Evolutionary conservation across 2,329 filamentous ascomycete genomes (phyloP).

Genomic region (Thielaviopsis punctulata): DNA sequence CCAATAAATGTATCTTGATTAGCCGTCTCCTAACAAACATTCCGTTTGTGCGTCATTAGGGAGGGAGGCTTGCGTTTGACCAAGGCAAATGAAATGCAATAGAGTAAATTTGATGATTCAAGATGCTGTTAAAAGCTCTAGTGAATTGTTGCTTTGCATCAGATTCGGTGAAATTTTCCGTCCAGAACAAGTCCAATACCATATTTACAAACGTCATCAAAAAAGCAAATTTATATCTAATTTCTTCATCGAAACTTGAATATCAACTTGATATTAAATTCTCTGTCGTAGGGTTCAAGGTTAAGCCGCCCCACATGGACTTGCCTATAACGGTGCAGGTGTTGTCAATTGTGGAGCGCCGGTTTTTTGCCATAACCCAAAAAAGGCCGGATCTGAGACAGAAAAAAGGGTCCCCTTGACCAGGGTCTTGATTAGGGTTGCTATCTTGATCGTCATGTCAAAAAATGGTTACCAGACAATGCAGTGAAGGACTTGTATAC

Average conservation of each 20-base stretch:
- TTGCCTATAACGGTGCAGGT: background rate
- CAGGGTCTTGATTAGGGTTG: background rate
- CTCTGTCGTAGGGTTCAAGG: background rate
- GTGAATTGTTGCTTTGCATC: background rate
- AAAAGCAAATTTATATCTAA: background rate
- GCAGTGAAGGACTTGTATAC: background rate
- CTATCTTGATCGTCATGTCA: background rate
- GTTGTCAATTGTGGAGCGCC: background rate
- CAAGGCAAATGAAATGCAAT: too few species aligned
- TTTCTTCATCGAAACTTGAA: background rate
- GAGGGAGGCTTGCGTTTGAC: too few species aligned
- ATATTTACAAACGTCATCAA: too few species aligned
- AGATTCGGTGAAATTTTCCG: too few species aligned
- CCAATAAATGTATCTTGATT: too few species aligned
- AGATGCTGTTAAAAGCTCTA: too few species aligned
- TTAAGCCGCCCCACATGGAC: background rate
- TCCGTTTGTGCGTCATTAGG: too few species aligned
- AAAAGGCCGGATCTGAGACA: background rate
- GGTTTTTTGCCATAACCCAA: background rate
- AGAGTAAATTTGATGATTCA: too few species aligned
- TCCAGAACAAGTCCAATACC: too few species aligned
- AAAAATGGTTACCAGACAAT: background rate
- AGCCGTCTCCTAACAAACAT: too few species aligned
- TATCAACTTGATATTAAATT: background rate
- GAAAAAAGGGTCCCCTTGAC: background rate